Evolutionary conservation across 129 eudicot species (phyloP).

Genomic region (Artemisia tridentata): DNA sequence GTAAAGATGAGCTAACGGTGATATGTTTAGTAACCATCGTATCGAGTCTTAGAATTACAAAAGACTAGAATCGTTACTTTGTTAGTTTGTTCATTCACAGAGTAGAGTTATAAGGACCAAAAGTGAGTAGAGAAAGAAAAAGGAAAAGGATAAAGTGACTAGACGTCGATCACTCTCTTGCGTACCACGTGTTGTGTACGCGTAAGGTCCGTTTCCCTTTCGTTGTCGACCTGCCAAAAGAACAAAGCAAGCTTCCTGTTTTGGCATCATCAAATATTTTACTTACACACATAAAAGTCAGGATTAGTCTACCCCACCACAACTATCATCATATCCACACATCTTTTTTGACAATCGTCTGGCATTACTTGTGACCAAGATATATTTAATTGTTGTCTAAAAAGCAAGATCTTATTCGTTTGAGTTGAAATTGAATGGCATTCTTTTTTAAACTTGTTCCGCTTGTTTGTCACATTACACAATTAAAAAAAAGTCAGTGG

Average conservation of each 20-base stretch:
- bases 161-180: background rate
- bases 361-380: too few species aligned
- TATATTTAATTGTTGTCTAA: too few species aligned
- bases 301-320: background rate
- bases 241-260: slow-evolving; percentile 18
- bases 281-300: background rate
- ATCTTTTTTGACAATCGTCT: background rate
- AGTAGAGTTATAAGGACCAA: background rate
- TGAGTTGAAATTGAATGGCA: too few species aligned
- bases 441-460: too few species aligned
- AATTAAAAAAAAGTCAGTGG: too few species aligned
- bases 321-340: slow-evolving; percentile 11
- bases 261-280: slow-evolving; percentile 16
- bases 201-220: slow-evolving; percentile 25
- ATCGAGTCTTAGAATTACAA: background rate
- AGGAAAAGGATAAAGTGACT: background rate
- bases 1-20: too few species aligned
- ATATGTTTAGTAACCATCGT: too few species aligned
- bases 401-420: too few species aligned
- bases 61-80: too few species aligned
- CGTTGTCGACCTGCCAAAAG: background rate
- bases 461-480: too few species aligned
- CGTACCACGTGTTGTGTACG: slow-evolving; percentile 28
- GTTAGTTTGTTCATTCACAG: background rate
- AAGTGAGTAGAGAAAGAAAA: background rate